These are phyloP conservation scores for Waitea zeae DNA, from an alignment of 1,284 basidiomycete species.

Conservation along the genomic window DNA sequence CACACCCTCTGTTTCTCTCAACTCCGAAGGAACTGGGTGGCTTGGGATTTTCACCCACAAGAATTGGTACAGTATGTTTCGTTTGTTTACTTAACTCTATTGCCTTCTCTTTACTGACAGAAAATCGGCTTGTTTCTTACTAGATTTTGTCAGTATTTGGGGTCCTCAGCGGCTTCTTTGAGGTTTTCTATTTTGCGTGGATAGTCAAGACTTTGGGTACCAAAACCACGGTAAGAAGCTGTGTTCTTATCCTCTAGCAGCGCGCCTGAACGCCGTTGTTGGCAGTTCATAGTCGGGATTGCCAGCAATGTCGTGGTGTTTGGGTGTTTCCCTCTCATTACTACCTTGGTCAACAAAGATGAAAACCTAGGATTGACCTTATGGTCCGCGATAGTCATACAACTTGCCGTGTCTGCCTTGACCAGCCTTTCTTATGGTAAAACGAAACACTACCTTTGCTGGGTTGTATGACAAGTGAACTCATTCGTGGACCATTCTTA, in stretches of 20 bases:
- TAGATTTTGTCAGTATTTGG: constrained; percentile 37
- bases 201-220: constrained; percentile 36
- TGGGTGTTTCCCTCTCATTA: constrained; percentile 41
- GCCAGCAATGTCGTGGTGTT: constrained; percentile 30
- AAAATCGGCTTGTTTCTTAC: no score
- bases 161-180: constrained; percentile 37
- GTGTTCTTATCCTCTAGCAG: no score
- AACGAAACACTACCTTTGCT: no score
- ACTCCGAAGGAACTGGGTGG: constrained; percentile 50
- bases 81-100: no score
- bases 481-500: no score
- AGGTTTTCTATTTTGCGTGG: constrained; percentile 39
- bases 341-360: constrained; percentile 13
- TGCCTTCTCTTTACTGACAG: no score
- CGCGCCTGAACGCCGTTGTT: no score
- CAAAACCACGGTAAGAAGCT: no score
- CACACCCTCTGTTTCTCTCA: constrained; percentile 51
- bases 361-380: constrained; percentile 9
- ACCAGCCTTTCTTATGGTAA: constrained; percentile 20
- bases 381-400: constrained; percentile 15
- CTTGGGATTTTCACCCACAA: constrained; percentile 40
- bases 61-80: constrained; percentile 48
- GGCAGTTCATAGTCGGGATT: constrained; percentile 34
- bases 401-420: constrained; percentile 14
- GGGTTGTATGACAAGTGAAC: no score